Conservation (phyloP, 2,329 filamentous ascomycete species). For the Parasarocladium wereldwijsianum region DNA sequence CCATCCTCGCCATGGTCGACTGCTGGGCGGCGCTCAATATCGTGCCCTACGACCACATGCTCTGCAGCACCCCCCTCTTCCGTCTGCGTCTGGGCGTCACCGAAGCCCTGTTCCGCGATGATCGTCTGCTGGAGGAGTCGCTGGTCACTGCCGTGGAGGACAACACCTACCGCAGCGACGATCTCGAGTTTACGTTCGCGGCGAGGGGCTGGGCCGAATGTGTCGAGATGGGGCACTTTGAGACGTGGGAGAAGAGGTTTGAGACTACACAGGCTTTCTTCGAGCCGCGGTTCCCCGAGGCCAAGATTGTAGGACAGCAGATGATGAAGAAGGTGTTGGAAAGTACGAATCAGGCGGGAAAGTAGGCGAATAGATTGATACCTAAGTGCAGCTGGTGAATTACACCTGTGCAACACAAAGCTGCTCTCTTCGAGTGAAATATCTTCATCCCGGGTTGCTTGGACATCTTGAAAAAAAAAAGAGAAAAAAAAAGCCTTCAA, state of each 20-base stretch:
- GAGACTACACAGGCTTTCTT: constrained; percentile 85
- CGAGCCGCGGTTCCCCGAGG: constrained; percentile 75
- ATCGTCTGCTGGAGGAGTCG: constrained; percentile 65
- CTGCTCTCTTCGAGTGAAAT: not conserved
- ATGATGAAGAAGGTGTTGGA: constrained; percentile 96
- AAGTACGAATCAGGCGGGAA: constrained; percentile 39
- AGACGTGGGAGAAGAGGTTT: constrained; percentile 84
- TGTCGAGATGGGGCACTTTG: constrained; percentile 81
- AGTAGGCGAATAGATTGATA: constrained; percentile 1
- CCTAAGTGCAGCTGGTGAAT: too few species aligned
- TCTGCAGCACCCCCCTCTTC: constrained; percentile 95
- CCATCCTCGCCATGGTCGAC: constrained; percentile 90
- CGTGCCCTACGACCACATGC: constrained; percentile 98
- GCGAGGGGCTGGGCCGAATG: constrained; percentile 92
- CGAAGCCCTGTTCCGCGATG: constrained; percentile 84
- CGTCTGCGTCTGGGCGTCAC: constrained; percentile 94
- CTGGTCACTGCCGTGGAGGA: constrained; percentile 79
- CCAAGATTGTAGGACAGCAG: constrained; percentile 75
- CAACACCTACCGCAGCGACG: constrained; percentile 83
- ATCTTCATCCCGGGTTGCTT: not conserved
- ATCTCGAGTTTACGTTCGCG: constrained; percentile 95
- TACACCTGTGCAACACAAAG: too few species aligned
- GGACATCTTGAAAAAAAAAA: too few species aligned
- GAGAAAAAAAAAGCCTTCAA: too few species aligned
- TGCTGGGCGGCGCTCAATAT: constrained; percentile 93